Base-by-base conservation (phyloP, 2,329 filamentous ascomycete genomes). In the Orbilia blumenaviensis region DNA sequence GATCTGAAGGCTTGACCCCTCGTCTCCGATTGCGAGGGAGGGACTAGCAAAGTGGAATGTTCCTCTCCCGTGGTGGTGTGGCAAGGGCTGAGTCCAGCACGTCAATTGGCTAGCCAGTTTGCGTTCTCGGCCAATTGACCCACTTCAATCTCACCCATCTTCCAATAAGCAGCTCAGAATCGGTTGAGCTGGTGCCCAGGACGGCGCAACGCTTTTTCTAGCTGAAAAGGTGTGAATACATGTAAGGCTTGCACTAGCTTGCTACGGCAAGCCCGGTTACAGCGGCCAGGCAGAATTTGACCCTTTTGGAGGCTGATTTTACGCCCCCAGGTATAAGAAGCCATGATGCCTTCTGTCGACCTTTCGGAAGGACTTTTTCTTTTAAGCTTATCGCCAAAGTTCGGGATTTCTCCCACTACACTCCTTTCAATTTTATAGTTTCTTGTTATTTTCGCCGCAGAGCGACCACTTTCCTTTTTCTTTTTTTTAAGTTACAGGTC, bases 381-480 rank as follows among this genome's bases (percentile, higher is more conserved):
- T n/a, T n/a, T n/a, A 58, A 25, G 41, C 46, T 61, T 10, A 38
- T 18, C 48, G 42, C 25, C 56, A 62, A 58, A 75, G 48, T 12
- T 48, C 63, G 71, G 60, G 63, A 46, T 38, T 75, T 52, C 63
- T 75, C 71, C 71, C 8, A 61, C 29, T 42, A 75, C 71, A 63
- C 56, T 75, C 71, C 42, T 74, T 74, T 66, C 44, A 23, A 14
- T 38, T 74, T 46, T 46, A 42, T 46, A 32, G 12, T 34, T 64
- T 63, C 34, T 61, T 38, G 18, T 68, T 50, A 41, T 68, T 56
- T 67, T 68, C 71, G 71, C 71, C 56, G 16, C 63, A 25, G 32
- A 58, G 71, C 71, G 63, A 68, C 71, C 71, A 75, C 71, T 68
- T 44, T 75, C 71, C 41, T 75, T 75, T 64, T 42, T 56, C 44